Evolutionary conservation across 768 basidiomycete species (phyloP), one percentile per base, ranked within the genome.

Genomic region (Naganishia vishniacii): DNA sequence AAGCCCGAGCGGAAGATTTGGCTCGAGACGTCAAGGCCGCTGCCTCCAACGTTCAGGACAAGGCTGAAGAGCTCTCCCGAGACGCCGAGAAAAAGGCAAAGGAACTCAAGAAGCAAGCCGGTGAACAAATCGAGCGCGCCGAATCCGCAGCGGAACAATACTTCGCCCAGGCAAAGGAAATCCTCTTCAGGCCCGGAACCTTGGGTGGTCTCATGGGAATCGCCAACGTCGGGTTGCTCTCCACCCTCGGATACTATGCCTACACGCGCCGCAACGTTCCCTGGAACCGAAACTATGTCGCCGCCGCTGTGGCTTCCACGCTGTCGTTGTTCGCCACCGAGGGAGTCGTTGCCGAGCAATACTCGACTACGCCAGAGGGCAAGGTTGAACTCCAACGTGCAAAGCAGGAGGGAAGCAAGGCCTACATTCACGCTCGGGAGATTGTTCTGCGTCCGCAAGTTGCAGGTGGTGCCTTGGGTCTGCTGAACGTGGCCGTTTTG

Each of bases 201-300:
- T 84, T 85, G 11, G 86, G 88, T 28, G 88, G 88, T 45, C 78
- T 88, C 29, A 69, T 89, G 65, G 87, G 87, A 45, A 73, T 89
- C 88, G 87, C 87, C 49, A 89, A 89, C 75, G 77, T 89, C 67
- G 88, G 88, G 20, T 75, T 89, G 20, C 69, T 89, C 28, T 82
- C 83, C 0, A 82, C 83, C 9, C 79, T 83, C 23, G 83, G 85
- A 3, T 86, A 85, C 69, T 79, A 81, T 8, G 84, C 86, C 69
- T 88, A 88, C 76, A 80, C 79, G 3, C 78, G 83, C 32, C 85
- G 85, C 20, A 78, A 82, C 56, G 79, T 86, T 53, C 69, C 69
- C 25, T 77, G 76, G 76, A 73, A 77, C 67, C 63, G 70, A 47
- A 70, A 71, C 32, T 68, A 75, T 60, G 73, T 77, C 41, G 76